Percentiles rank a stretch among this genome's conserved stretches.
phyloP scores from a whole-genome alignment of 225 moss, liverwort and hornwort species.

The Sphagnum contortum region DNA sequence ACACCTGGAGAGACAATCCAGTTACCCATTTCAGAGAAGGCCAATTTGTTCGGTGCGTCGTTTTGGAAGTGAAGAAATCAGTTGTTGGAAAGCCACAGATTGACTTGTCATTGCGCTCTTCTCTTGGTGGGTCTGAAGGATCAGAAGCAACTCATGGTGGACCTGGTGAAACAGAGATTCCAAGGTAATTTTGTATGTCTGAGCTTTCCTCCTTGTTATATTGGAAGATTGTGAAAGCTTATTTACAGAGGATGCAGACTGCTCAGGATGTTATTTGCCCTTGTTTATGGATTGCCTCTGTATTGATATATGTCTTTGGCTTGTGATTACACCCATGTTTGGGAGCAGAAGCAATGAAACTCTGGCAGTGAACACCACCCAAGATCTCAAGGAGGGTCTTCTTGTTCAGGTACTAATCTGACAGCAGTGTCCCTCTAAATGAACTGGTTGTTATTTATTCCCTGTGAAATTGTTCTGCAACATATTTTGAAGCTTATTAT shows the following conservation, averaged over 20 bases:
- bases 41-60: conserved; percentile 76
- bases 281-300: no score
- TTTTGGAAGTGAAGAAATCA: conserved; percentile 34
- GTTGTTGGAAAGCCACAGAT: conserved; percentile 40
- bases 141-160: conserved; percentile 6
- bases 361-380: conserved; percentile 33
- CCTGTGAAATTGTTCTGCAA: no score
- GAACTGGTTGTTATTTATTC: no score
- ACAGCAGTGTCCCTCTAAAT: no score
- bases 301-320: no score
- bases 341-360: conserved; percentile 21
- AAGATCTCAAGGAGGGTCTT: conserved; percentile 47
- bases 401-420: conserved; percentile 30
- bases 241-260: no score
- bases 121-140: conserved; percentile 48
- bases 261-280: no score
- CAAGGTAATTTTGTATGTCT: conserved; percentile 2
- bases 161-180: conserved; percentile 8
- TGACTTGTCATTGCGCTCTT: conserved; percentile 63
- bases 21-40: conserved; percentile 48
- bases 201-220: no score
- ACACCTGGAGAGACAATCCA: conserved; percentile 75
- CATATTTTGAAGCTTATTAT: no score
- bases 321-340: no score
- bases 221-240: no score